Percentiles rank a stretch among this genome's conserved stretches.
These are phyloP conservation scores for Taphrina wiesneri DNA, from an alignment of 1,139 yeast species.

Conservation along the genomic window DNA sequence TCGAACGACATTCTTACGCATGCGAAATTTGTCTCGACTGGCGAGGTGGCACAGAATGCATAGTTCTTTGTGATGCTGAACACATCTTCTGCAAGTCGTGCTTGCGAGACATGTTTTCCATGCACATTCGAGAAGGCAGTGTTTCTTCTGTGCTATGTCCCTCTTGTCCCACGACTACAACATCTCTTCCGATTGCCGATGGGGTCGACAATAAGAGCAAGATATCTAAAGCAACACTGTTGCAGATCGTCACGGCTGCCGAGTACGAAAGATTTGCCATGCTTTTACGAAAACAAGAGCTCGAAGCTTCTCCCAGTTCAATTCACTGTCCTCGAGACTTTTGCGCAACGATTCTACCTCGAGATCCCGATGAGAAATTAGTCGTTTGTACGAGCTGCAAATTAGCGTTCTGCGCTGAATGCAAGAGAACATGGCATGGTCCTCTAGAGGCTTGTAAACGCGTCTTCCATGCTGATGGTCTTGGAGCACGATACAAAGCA, in stretches of 20 bases:
- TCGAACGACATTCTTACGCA: slow-evolving; percentile 7
- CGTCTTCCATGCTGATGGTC: neutral
- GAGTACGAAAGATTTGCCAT: slow-evolving; percentile 15
- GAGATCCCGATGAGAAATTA: slow-evolving; percentile 34
- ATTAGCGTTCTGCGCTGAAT: slow-evolving; percentile 32
- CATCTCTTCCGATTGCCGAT: neutral
- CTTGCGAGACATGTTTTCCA: slow-evolving; percentile 24
- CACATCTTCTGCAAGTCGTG: slow-evolving; percentile 34
- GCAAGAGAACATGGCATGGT: slow-evolving; percentile 32
- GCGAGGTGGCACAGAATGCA: slow-evolving; percentile 20
- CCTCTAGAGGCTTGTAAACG: slow-evolving; percentile 28
- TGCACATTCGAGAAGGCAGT: slow-evolving; percentile 31
- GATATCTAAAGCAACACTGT: neutral
- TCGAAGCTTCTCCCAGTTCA: slow-evolving; percentile 27
- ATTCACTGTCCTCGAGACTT: slow-evolving; percentile 33
- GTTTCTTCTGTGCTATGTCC: slow-evolving; percentile 27
- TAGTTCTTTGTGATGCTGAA: neutral
- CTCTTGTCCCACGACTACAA: neutral
- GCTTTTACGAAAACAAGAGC: slow-evolving; percentile 24
- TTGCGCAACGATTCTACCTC: slow-evolving; percentile 23
- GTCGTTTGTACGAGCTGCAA: slow-evolving; percentile 30
- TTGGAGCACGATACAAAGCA: slow-evolving; percentile 18
- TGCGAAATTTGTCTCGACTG: slow-evolving; percentile 31
- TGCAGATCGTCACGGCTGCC: slow-evolving; percentile 8
- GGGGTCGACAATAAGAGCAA: neutral